Evolutionary conservation across 2,329 filamentous ascomycete species (phyloP).

Genomic region (Xylaria arbuscula): DNA sequence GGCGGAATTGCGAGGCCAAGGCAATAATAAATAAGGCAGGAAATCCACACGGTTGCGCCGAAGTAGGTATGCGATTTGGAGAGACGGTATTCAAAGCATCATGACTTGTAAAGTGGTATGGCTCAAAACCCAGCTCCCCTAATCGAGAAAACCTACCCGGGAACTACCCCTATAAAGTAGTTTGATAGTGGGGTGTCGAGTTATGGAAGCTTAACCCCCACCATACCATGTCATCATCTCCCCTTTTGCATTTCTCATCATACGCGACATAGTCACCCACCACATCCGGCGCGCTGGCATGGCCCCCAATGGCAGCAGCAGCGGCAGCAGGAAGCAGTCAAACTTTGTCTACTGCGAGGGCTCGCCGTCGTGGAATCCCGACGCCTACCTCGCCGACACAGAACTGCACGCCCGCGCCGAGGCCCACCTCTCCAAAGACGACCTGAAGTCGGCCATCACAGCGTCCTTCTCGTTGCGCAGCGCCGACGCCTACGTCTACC

Average conservation of each 20-base stretch:
- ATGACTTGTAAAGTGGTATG: background rate
- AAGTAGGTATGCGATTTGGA: too few species aligned
- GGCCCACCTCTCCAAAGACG: conserved; percentile 52
- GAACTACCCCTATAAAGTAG: background rate
- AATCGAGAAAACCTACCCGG: conserved; percentile 1
- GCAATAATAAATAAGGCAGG: too few species aligned
- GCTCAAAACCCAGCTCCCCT: background rate
- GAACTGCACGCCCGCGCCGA: conserved; percentile 54
- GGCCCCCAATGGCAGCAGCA: conserved; percentile 20
- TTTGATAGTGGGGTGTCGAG: background rate
- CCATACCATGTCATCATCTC: background rate
- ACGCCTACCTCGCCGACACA: conserved; percentile 54
- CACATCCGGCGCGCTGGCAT: conserved; percentile 5
- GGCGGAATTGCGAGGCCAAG: too few species aligned
- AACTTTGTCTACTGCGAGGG: conserved; percentile 57
- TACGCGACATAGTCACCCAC: background rate
- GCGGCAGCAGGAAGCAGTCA: conserved; percentile 19
- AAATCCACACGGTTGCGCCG: too few species aligned
- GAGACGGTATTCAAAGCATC: background rate
- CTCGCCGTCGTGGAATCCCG: conserved; percentile 58
- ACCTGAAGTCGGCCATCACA: conserved; percentile 59
- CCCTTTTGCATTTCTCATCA: background rate
- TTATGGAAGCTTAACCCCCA: conserved; percentile 13
- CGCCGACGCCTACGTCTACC: conserved; percentile 61
- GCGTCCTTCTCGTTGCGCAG: conserved; percentile 58